Base-by-base conservation (phyloP, 169 alveolate species). In the Fabrea salina region DNA sequence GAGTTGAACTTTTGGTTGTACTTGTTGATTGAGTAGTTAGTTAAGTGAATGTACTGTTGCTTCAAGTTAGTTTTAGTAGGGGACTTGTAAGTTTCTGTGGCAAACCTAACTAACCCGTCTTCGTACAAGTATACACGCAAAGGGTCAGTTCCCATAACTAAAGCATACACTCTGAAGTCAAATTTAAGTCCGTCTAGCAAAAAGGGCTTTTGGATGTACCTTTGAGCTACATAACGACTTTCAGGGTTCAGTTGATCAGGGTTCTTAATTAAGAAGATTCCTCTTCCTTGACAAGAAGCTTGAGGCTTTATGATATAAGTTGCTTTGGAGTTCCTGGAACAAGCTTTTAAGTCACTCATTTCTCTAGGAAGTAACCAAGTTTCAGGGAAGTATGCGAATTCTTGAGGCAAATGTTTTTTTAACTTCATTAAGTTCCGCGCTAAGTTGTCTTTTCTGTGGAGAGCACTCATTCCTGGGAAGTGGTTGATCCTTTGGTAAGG, bases 391-490 rank as follows among this genome's bases (percentile, higher is more conserved):
- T 85, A 85, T 22, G 75, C 78, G 76, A 61, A 90, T 72, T 86
- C 93, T 3, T 80, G 54, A 19, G 72, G 81, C 61, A 87, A 93
- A 53, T 75, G 50, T 43, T 91, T 90, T 67, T 82, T 71, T 96
- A 96, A 90, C 68, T 90, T 88, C 66, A 83, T 87, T 44, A 96
- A 77, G 74, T 94, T 92, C 79, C 89, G 79, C 6, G 95, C 97
- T 35, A 96, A 85, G 72, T 86, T 87, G 83, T 95, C 94, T 81
- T 96, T 96, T 51, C 96, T 57, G 30, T 89, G 88, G 6, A 90
- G 50, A 2, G 76, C 49, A 86, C 86, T 78, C 93, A 90, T 89
- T 30, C 95, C 95, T 27, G 95, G 93, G 49, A 89, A 90, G 80
- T 91, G 95, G 78, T 93, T 93, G 35, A 93, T 58, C 67, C 89